Conservation (phyloP, 192 early-diverging fungal species). For the Dispira simplex region DNA sequence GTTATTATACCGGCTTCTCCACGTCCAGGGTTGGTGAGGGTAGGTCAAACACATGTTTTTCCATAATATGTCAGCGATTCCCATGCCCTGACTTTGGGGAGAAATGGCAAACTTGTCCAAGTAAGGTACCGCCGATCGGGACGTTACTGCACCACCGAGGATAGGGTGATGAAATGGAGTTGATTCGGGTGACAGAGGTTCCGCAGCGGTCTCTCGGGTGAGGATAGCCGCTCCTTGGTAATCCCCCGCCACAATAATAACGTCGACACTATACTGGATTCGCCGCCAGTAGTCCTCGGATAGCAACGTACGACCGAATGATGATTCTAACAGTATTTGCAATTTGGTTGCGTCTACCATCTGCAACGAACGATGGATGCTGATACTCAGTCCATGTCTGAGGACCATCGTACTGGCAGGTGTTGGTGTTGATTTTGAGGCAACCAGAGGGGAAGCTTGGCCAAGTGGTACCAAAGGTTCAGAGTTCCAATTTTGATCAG, state of each 20-base stretch:
- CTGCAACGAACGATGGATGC: background rate
- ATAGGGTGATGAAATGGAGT: background rate
- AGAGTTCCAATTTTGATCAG: too few relatives aligned
- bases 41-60: slow-evolving; percentile 50
- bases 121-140: slow-evolving; percentile 25
- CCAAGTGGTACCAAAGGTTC: too few relatives aligned
- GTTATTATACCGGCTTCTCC: slow-evolving; percentile 74
- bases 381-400: slow-evolving; percentile 1
- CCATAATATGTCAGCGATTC: slow-evolving; percentile 93
- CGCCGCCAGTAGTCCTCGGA: slow-evolving; percentile 38
- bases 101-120: slow-evolving; percentile 89
- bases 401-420: background rate
- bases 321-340: slow-evolving; percentile 47
- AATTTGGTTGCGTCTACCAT: slow-evolving; percentile 33
- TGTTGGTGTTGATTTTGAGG: background rate
- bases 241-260: slow-evolving; percentile 71
- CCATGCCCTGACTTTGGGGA: slow-evolving; percentile 77
- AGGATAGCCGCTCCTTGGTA: slow-evolving; percentile 85
- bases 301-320: slow-evolving; percentile 52
- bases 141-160: background rate
- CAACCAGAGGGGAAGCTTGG: background rate
- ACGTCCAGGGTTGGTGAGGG: slow-evolving; percentile 42
- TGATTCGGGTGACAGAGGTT: slow-evolving; percentile 5
- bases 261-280: slow-evolving; percentile 28
- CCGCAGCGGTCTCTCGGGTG: slow-evolving; percentile 39